Percentiles rank a stretch among this genome's conserved stretches.
phyloP scores from a whole-genome alignment of 2,329 filamentous ascomycete genomes.

The Pseudogymnoascus destructans region DNA sequence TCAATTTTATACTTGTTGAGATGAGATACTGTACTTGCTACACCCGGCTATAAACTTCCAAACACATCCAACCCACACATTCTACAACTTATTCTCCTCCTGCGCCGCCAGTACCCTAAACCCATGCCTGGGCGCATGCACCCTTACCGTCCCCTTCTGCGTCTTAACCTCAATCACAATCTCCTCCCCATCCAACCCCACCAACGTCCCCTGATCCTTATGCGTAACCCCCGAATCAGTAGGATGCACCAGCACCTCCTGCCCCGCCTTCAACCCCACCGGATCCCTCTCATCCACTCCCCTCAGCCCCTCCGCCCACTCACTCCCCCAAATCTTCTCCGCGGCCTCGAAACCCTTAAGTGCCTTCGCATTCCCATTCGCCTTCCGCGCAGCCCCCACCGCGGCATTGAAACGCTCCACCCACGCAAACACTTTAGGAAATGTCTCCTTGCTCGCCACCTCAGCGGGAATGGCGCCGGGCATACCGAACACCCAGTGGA shows the following conservation, averaged over 20 bases:
- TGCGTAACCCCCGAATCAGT: constrained; percentile 47
- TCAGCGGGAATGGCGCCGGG: constrained; percentile 41
- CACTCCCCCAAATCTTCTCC: constrained; percentile 32
- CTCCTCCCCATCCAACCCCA: constrained; percentile 39
- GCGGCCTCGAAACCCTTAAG: constrained; percentile 43
- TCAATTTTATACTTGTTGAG: not conserved
- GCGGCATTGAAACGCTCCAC: constrained; percentile 44
- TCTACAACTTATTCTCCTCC: constrained; percentile 22
- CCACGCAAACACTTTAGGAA: constrained; percentile 51
- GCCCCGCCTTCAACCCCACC: constrained; percentile 38
- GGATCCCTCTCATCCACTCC: constrained; percentile 39
- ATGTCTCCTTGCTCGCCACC: constrained; percentile 37
- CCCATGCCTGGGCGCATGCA: constrained; percentile 50
- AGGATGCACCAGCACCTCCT: constrained; percentile 38
- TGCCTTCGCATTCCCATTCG: constrained; percentile 28
- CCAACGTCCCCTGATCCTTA: constrained; percentile 43
- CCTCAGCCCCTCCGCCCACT: constrained; percentile 33
- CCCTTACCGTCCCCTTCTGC: constrained; percentile 32
- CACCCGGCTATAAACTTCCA: constrained; percentile 13
- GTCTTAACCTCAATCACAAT: constrained; percentile 42
- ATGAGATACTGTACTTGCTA: constrained; percentile 3
- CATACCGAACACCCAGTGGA: constrained; percentile 50
- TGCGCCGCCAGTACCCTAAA: constrained; percentile 35
- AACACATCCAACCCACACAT: not conserved
- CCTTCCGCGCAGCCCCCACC: constrained; percentile 31